phyloP scores from a whole-genome alignment of 1,139 yeast species.

The Blastobotrys illinoisensis region DNA sequence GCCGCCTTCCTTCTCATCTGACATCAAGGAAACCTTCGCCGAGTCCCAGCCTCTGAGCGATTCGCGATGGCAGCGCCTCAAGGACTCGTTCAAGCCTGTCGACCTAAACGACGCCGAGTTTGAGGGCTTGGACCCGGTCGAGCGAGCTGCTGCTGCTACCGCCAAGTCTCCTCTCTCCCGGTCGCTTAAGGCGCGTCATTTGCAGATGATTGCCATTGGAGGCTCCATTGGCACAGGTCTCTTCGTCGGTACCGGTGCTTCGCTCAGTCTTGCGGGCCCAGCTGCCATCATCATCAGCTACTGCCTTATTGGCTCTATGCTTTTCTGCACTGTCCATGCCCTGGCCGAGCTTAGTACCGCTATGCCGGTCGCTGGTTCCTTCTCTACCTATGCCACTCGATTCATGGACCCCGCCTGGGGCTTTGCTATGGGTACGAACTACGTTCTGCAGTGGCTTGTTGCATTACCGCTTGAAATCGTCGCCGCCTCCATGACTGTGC shows the following conservation, averaged over 20 bases:
- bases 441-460: slow-evolving; percentile 73
- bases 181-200: slow-evolving; percentile 41
- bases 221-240: slow-evolving; percentile 72
- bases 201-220: slow-evolving; percentile 65
- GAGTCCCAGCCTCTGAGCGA: not conserved
- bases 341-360: slow-evolving; percentile 72
- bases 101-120: slow-evolving; percentile 18
- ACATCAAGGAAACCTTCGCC: not conserved
- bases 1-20: not conserved
- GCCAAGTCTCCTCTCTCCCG: slow-evolving; percentile 33
- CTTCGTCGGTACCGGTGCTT: slow-evolving; percentile 63
- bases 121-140: slow-evolving; percentile 26
- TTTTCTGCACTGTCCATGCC: slow-evolving; percentile 65
- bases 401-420: slow-evolving; percentile 73
- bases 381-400: slow-evolving; percentile 58
- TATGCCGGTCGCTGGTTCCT: slow-evolving; percentile 70
- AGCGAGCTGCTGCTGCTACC: slow-evolving; percentile 15
- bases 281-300: slow-evolving; percentile 64
- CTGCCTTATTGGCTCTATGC: slow-evolving; percentile 57
- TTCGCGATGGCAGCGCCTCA: slow-evolving; percentile 22
- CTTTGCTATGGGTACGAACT: slow-evolving; percentile 76
- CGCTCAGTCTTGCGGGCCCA: slow-evolving; percentile 66
- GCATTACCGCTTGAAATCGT: slow-evolving; percentile 74
- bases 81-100: slow-evolving; percentile 28
- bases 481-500: slow-evolving; percentile 69